Percentiles rank a stretch among this genome's conserved stretches.
These are phyloP conservation scores for Trametes polyzona DNA, from an alignment of 1,284 basidiomycete species.

Conservation along the genomic window DNA sequence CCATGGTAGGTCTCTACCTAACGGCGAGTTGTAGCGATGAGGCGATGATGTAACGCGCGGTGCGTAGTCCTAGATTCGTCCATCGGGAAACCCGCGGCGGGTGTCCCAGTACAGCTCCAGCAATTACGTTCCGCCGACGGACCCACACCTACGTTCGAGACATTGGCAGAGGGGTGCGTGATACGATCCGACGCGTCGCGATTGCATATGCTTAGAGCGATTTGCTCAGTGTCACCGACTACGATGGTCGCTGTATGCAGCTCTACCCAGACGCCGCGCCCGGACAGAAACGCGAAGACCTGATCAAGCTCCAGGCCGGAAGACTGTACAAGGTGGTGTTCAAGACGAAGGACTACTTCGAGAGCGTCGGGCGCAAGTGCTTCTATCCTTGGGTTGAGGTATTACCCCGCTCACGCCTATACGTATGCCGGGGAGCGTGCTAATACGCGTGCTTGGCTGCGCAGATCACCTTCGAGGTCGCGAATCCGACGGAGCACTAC, in stretches of 20 bases:
- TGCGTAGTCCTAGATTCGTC: conserved; percentile 82
- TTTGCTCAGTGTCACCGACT: conserved; percentile 70
- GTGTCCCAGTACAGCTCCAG: conserved; percentile 67
- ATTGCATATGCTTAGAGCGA: not conserved
- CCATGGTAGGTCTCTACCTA: conserved; percentile 62
- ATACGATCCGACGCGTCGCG: too few relatives aligned
- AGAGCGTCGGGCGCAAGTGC: conserved; percentile 58
- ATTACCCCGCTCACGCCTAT: not conserved
- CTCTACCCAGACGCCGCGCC: conserved; percentile 58
- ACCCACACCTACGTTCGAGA: conserved; percentile 47
- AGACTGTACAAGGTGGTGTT: conserved; percentile 87
- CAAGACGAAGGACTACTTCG: conserved; percentile 84
- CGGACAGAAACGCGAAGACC: conserved; percentile 37
- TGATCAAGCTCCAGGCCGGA: conserved; percentile 45
- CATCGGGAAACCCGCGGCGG: conserved; percentile 77
- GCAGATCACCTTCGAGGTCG: conserved; percentile 78
- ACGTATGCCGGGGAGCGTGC: conserved; percentile 1
- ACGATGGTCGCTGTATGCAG: conserved; percentile 80
- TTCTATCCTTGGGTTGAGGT: conserved; percentile 94
- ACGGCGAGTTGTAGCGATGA: not conserved
- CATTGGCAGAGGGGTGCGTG: conserved; percentile 64
- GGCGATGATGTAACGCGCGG: not conserved
- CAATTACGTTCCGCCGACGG: conserved; percentile 38
- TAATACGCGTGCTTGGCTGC: not conserved
- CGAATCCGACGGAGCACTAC: conserved; percentile 78